Percentiles rank a stretch among this genome's conserved stretches.
Conservation (phyloP, 345 rosid species). For the Arabis alpina region DNA sequence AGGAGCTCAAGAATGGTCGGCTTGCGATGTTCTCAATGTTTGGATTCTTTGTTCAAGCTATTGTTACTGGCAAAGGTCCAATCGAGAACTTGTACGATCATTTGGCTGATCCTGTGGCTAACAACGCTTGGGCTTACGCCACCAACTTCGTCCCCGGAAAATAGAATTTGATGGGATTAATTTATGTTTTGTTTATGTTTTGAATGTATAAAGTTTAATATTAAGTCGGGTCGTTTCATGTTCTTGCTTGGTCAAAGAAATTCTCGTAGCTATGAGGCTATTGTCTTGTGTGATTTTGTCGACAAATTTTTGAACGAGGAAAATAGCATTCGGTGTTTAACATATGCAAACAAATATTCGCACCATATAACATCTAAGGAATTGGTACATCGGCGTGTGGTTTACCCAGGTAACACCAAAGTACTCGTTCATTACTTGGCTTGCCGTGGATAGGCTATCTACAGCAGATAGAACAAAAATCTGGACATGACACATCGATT, state of each 20-base stretch:
- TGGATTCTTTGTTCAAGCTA: slow-evolving; percentile 60
- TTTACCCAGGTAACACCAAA: too few species aligned
- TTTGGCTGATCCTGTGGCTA: slow-evolving; percentile 53
- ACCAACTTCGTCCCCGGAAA: slow-evolving; percentile 59
- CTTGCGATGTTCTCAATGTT: slow-evolving; percentile 60
- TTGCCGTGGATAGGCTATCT: too few species aligned
- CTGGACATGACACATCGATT: too few species aligned
- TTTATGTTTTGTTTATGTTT: not conserved
- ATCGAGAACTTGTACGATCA: slow-evolving; percentile 52
- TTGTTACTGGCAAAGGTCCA: slow-evolving; percentile 55
- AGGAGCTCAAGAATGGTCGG: slow-evolving; percentile 55
- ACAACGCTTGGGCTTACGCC: slow-evolving; percentile 58
- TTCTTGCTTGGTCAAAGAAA: slow-evolving; percentile 10
- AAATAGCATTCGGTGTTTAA: too few species aligned
- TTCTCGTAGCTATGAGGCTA: not conserved
- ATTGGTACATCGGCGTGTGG: too few species aligned
- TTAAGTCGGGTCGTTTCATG: not conserved
- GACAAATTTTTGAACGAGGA: too few species aligned
- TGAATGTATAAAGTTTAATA: not conserved
- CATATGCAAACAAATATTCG: too few species aligned
- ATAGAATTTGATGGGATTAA: slow-evolving; percentile 22
- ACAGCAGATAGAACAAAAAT: too few species aligned
- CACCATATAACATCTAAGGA: too few species aligned
- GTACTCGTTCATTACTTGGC: too few species aligned
- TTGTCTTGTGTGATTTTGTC: too few species aligned